These are phyloP conservation scores for Kazachstania viticola DNA, from an alignment of 805 yeast species.

Conservation along the genomic window DNA sequence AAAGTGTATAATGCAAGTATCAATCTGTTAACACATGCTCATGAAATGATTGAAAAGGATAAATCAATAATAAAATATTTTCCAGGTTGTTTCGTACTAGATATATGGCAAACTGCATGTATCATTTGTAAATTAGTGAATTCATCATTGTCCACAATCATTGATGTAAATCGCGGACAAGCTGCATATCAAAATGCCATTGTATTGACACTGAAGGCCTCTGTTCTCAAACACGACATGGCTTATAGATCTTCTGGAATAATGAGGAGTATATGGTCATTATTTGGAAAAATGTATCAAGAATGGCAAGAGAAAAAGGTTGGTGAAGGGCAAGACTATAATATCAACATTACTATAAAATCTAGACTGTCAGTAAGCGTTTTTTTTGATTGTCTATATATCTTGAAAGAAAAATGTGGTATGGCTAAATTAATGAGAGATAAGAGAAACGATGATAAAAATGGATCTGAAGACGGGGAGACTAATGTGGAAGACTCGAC, in stretches of 20 bases:
- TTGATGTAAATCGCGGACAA: conserved; percentile 66
- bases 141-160: conserved; percentile 52
- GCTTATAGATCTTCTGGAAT: conserved; percentile 89
- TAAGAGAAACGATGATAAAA: conserved; percentile 1
- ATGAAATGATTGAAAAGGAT: conserved; percentile 46
- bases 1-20: conserved; percentile 73
- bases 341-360: conserved; percentile 44
- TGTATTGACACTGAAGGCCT: conserved; percentile 59
- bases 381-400: conserved; percentile 82
- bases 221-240: conserved; percentile 83
- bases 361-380: conserved; percentile 89
- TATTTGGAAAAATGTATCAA: conserved; percentile 58
- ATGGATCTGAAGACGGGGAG: background rate
- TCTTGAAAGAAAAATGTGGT: conserved; percentile 77
- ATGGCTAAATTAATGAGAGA: conserved; percentile 52
- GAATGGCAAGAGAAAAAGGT: conserved; percentile 28
- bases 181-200: conserved; percentile 58
- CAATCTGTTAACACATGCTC: conserved; percentile 56
- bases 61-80: conserved; percentile 58
- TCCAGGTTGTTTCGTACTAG: conserved; percentile 72
- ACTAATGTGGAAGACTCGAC: conserved; percentile 4
- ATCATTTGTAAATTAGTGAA: conserved; percentile 70
- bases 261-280: conserved; percentile 88
- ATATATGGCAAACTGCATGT: conserved; percentile 87
- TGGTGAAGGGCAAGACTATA: conserved; percentile 16